A percentile compares a stretch with the other conserved stretches of the same genome.
These are phyloP conservation scores for Hypholoma fasciculare DNA, from an alignment of 768 basidiomycete genomes.

Conservation along the genomic window DNA sequence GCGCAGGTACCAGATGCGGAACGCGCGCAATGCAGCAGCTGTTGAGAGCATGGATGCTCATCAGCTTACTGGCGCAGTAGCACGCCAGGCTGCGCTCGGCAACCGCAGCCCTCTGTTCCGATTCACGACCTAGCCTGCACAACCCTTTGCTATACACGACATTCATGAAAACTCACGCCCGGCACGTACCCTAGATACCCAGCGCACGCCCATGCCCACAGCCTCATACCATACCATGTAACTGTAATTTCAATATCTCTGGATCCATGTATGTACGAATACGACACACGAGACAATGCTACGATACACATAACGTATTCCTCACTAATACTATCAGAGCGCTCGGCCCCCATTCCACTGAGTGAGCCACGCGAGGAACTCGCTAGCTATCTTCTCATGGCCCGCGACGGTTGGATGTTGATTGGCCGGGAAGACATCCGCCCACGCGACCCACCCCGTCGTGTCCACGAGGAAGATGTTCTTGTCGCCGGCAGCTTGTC, in stretches of 20 bases:
- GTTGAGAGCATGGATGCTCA: slow-evolving; percentile 21
- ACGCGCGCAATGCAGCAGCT: slow-evolving; percentile 21
- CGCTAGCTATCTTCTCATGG: slow-evolving; percentile 44
- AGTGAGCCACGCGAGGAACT: slow-evolving; percentile 46
- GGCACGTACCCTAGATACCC: too few relatives aligned
- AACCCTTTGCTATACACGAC: slow-evolving; percentile 4
- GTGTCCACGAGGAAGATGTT: slow-evolving; percentile 55
- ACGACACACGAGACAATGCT: too few relatives aligned
- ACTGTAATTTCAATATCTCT: too few relatives aligned
- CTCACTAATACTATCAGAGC: background rate
- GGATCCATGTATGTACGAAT: too few relatives aligned
- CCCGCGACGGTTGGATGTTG: slow-evolving; percentile 48
- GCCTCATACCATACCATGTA: too few relatives aligned
- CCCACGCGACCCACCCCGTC: slow-evolving; percentile 53
- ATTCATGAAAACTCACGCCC: background rate
- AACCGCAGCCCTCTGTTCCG: slow-evolving; percentile 33
- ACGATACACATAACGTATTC: too few relatives aligned
- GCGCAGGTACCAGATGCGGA: slow-evolving; percentile 26
- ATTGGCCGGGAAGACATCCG: slow-evolving; percentile 52
- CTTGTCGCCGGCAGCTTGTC: slow-evolving; percentile 42
- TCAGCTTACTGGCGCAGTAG: slow-evolving; percentile 27
- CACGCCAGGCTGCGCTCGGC: slow-evolving; percentile 26
- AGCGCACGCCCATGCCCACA: too few relatives aligned
- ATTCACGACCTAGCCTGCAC: slow-evolving; percentile 26
- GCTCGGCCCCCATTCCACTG: slow-evolving; percentile 40